Evolutionary conservation across 306 rosid species (phyloP), one percentile per base, ranked within the genome.

Genomic region (Corylus americana): DNA sequence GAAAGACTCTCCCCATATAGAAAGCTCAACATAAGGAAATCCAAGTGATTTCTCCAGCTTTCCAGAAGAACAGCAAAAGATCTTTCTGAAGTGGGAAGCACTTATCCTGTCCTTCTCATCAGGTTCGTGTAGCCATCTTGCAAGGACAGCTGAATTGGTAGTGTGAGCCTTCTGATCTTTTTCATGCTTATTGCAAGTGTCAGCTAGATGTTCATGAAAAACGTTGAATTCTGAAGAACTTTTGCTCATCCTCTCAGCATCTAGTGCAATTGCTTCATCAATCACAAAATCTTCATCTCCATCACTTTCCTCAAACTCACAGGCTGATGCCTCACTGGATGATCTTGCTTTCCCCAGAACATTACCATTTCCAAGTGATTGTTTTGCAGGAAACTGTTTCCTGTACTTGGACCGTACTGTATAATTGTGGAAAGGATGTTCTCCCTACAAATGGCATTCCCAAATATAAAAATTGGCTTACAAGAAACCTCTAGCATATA

Each of bases 1-100:
- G 89, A 95, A 95, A 47, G 97, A 93, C 81, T 95, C 96, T 78
- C 98, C 98, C 97, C 93, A 95, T 67, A 95, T 86, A 63, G 87
- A 80, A 68, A 95, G 27, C 91, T 91, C 98, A 49, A 91, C 77
- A 55, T 71, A 91, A 12, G 84, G 66, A 80, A 63, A 67, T 76
- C 92, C 92, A 71, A 77, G 79, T 1, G 93, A 91, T 25, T 77
- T 86, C 91, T 91, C 94, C 74, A 95, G 86, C 81, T 86, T 89
- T 51, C 87, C 98, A 78, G 97, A 91, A 71, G 92, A 91, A 84
- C 92, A 89, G 50, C 17, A 71, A 13, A 87, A 74, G 71, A 92
- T 76, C 81, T 83, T 95, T 86, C 97, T 90, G 85, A 91, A 92
- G 86, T 95, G 98, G 31, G 99, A 82, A 77, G 87, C 96, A 70